Percentiles rank a stretch among this genome's conserved stretches.
Conservation (phyloP, 371 early-diverging fungal species). For the Mucor sp. region DNA sequence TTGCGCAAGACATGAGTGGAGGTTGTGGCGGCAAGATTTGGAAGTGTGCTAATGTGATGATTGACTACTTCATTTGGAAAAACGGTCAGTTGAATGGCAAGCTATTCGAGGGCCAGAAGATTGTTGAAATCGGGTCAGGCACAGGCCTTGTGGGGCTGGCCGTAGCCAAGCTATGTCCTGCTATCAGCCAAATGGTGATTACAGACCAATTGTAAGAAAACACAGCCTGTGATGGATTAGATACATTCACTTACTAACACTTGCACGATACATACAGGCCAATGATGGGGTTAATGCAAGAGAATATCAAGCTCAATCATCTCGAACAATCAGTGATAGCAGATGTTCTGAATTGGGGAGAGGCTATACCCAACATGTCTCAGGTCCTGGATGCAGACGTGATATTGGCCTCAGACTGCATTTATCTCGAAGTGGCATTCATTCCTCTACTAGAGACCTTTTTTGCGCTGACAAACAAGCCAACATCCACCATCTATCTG, state of each 20-base stretch:
- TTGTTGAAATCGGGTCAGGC: slow-evolving; percentile 49
- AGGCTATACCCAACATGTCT: slow-evolving; percentile 17
- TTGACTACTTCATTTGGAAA: slow-evolving; percentile 47
- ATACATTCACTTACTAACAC: neutral
- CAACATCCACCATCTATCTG: slow-evolving; percentile 38
- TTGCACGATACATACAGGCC: slow-evolving; percentile 18
- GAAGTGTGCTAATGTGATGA: slow-evolving; percentile 49
- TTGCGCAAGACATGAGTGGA: slow-evolving; percentile 44
- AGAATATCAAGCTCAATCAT: slow-evolving; percentile 39
- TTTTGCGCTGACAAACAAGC: slow-evolving; percentile 24
- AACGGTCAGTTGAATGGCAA: slow-evolving; percentile 9
- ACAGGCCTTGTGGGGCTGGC: slow-evolving; percentile 53
- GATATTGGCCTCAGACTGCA: slow-evolving; percentile 53
- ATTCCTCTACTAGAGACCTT: slow-evolving; percentile 46
- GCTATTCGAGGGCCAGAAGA: slow-evolving; percentile 22
- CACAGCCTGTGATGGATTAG: no score
- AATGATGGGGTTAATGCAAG: slow-evolving; percentile 46
- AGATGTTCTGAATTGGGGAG: slow-evolving; percentile 45
- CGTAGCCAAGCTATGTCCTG: slow-evolving; percentile 34
- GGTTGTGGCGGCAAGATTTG: slow-evolving; percentile 57
- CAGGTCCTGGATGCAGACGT: slow-evolving; percentile 29
- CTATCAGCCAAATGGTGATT: slow-evolving; percentile 29
- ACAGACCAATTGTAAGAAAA: slow-evolving; percentile 46
- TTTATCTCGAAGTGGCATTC: slow-evolving; percentile 51
- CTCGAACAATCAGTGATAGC: slow-evolving; percentile 22